Evolutionary conservation across 495 filamentous ascomycete genomes (phyloP).

Genomic region (Glonium stellatum): DNA sequence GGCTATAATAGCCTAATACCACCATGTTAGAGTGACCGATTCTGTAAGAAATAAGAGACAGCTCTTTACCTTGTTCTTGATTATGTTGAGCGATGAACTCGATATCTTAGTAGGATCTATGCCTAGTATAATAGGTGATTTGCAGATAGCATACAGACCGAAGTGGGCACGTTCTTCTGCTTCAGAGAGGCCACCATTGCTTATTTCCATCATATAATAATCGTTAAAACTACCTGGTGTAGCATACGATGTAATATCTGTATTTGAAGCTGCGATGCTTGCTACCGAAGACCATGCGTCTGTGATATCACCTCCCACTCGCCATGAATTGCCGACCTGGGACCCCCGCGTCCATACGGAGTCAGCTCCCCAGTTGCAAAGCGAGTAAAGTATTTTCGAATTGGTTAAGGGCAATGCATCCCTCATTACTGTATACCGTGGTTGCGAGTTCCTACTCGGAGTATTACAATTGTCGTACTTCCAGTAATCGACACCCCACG

Average conservation of each 20-base stretch:
- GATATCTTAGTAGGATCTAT: slow-evolving; percentile 39
- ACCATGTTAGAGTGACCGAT: too few relatives aligned
- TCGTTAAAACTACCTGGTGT: slow-evolving; percentile 27
- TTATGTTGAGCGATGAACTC: slow-evolving; percentile 35
- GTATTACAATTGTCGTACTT: slow-evolving; percentile 50
- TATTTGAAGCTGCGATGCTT: slow-evolving; percentile 2
- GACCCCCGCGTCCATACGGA: slow-evolving; percentile 43
- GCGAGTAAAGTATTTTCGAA: slow-evolving; percentile 35
- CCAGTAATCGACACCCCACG: slow-evolving; percentile 42
- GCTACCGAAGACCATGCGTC: slow-evolving; percentile 10
- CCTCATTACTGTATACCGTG: slow-evolving; percentile 29
- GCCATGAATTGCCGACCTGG: slow-evolving; percentile 48
- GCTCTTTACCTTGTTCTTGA: slow-evolving; percentile 37
- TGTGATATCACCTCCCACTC: slow-evolving; percentile 48
- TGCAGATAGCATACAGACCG: slow-evolving; percentile 51
- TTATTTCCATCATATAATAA: slow-evolving; percentile 35
- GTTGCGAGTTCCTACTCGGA: slow-evolving; percentile 13
- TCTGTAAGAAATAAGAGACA: too few relatives aligned
- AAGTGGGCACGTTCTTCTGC: slow-evolving; percentile 44
- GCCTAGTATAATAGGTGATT: slow-evolving; percentile 50
- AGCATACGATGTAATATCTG: slow-evolving; percentile 31
- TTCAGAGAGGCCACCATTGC: slow-evolving; percentile 8
- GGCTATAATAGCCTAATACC: too few relatives aligned
- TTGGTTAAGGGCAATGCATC: slow-evolving; percentile 33
- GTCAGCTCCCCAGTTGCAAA: slow-evolving; percentile 36